These are phyloP conservation scores for Alternaria arborescens DNA, from an alignment of 2,329 filamentous ascomycete species.

Conservation along the genomic window DNA sequence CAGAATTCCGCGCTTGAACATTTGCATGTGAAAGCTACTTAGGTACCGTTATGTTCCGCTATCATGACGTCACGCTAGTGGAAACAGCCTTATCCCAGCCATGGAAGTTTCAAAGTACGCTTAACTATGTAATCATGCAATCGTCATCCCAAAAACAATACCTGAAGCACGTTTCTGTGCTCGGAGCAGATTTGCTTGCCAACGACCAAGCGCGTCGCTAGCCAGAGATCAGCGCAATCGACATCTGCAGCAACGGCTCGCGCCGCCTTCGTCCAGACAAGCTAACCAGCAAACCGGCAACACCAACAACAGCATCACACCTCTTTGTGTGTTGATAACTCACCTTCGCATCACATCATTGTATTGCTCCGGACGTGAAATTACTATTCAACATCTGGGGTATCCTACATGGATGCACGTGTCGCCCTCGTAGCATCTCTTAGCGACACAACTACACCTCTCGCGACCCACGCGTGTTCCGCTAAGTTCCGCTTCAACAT, in stretches of 20 bases:
- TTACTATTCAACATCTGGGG: too few relatives aligned
- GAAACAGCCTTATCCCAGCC: not conserved
- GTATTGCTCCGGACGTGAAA: not conserved
- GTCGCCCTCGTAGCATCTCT: too few relatives aligned
- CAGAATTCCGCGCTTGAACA: not conserved
- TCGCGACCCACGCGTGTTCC: too few relatives aligned
- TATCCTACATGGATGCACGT: too few relatives aligned
- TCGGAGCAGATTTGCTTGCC: not conserved
- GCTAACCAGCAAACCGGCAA: not conserved
- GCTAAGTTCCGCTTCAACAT: too few relatives aligned
- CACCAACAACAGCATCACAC: not conserved
- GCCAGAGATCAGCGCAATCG: not conserved
- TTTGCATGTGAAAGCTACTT: constrained; percentile 3
- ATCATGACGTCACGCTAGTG: constrained; percentile 8
- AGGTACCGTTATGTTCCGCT: not conserved
- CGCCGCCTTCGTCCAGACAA: not conserved
- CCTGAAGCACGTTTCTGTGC: too few relatives aligned
- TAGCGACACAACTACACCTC: too few relatives aligned
- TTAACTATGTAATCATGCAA: not conserved
- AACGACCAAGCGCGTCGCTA: not conserved
- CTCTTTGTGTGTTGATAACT: too few relatives aligned
- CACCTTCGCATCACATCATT: too few relatives aligned
- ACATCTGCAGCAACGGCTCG: not conserved
- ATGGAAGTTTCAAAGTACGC: not conserved
- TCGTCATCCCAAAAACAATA: not conserved